These are phyloP conservation scores for Aspergillus tubingensis DNA, from an alignment of 2,329 filamentous ascomycete genomes.

Conservation along the genomic window DNA sequence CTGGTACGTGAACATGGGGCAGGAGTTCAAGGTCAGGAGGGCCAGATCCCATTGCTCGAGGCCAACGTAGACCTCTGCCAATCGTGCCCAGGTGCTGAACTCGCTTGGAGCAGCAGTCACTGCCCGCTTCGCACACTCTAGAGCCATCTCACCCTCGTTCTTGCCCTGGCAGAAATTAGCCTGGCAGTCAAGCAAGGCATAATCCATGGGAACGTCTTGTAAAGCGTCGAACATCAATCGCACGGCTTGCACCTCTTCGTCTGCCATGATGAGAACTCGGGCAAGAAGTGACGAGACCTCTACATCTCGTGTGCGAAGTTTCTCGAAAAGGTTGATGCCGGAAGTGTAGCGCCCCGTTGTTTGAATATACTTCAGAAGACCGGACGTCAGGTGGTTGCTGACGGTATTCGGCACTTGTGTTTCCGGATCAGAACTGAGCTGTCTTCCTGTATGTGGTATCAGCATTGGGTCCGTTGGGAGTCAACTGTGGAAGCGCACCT, in stretches of 20 bases:
- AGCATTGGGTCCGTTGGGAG: slow-evolving; percentile 9
- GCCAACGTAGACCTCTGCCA: slow-evolving; percentile 90
- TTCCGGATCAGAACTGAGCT: slow-evolving; percentile 92
- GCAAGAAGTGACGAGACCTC: slow-evolving; percentile 93
- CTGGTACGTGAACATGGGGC: slow-evolving; percentile 99
- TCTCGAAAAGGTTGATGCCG: slow-evolving; percentile 96
- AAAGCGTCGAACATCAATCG: slow-evolving; percentile 84
- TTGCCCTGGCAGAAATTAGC: slow-evolving; percentile 90
- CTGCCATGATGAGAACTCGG: slow-evolving; percentile 88
- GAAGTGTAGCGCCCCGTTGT: slow-evolving; percentile 93
- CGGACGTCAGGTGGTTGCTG: slow-evolving; percentile 92
- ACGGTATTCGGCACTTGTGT: slow-evolving; percentile 97
- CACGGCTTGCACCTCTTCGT: slow-evolving; percentile 96
- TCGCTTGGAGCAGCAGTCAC: slow-evolving; percentile 95
- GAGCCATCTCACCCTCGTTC: slow-evolving; percentile 79
- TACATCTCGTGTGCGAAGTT: slow-evolving; percentile 83
- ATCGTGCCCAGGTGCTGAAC: slow-evolving; percentile 91
- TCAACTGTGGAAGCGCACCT: slow-evolving; percentile 53
- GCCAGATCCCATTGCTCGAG: slow-evolving; percentile 97
- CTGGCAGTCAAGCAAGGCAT: slow-evolving; percentile 92
- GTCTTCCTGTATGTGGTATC: slow-evolving; percentile 66
- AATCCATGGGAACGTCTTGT: slow-evolving; percentile 94
- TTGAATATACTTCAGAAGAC: slow-evolving; percentile 89
- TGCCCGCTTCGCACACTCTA: slow-evolving; percentile 90
- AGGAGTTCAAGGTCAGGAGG: slow-evolving; percentile 92